Evolutionary conservation across 164 flowering plant genomes (phyloP).

Genomic region (Akebia trifoliata): DNA sequence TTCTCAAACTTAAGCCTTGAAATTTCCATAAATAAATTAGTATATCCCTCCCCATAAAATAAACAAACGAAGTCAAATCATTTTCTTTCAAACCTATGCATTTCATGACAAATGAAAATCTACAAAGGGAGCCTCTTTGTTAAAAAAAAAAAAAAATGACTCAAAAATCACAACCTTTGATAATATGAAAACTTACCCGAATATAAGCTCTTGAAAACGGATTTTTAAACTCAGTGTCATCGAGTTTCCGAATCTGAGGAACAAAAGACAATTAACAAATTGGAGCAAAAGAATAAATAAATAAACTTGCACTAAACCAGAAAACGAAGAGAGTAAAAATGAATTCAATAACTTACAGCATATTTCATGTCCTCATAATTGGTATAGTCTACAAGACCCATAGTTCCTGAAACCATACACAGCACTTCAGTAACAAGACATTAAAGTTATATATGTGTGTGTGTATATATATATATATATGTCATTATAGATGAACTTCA

Average conservation of each 20-base stretch:
- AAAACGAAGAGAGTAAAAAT: not conserved
- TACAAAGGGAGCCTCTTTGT: not conserved
- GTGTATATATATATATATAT: too few species aligned
- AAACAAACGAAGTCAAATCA: too few species aligned
- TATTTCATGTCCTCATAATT: slow-evolving; percentile 95
- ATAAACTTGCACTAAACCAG: not conserved
- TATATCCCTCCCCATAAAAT: too few species aligned
- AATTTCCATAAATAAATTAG: too few species aligned
- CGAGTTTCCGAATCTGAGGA: slow-evolving; percentile 80
- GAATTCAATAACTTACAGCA: slow-evolving; percentile 62
- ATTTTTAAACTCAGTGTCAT: slow-evolving; percentile 91
- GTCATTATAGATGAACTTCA: not conserved
- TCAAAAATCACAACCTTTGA: not conserved
- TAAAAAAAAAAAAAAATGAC: not conserved
- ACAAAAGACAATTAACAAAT: slow-evolving; percentile 3
- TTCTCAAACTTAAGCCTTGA: too few species aligned
- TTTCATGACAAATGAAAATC: too few species aligned
- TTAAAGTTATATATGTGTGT: too few species aligned
- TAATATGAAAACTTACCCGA: slow-evolving; percentile 46
- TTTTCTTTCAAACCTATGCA: too few species aligned
- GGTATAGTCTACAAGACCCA: slow-evolving; percentile 90
- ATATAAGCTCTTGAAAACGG: slow-evolving; percentile 81
- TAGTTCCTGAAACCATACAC: slow-evolving; percentile 55
- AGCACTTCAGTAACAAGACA: not conserved
- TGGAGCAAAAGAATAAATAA: not conserved